Base-by-base conservation (phyloP, 345 rosid species). In the Bruguiera sexangula region DNA sequence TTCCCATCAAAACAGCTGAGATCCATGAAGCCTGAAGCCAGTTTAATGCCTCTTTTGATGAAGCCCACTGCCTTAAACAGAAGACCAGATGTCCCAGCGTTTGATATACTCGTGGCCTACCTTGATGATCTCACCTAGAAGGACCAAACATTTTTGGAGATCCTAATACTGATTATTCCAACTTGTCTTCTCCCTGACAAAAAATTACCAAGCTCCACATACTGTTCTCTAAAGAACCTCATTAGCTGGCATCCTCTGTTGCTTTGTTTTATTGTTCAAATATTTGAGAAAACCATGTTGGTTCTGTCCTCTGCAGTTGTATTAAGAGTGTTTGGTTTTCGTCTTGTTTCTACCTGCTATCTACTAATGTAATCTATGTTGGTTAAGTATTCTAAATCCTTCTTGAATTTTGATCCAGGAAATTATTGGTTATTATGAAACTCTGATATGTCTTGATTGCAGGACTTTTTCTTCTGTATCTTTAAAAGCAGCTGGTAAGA, bases 11-110 rank as follows among this genome's bases (percentile, higher is more conserved):
- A 88, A 94, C 96, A 91, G 98, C 96, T 83, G 90, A 87, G 80
- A 83, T 84, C 80, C 81, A 80, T 78, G 97, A 85, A 83, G 96
- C 98, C 97, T 81, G 98, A 90, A 81, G 98, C 92, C 87, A 75
- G 88, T 82, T 89, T 81, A 82, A 88, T 73, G 87, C 83, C 87
- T 70, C 86, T 80, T 80, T 84, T 83, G 86, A 83, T 85, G 96
- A 88, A 84, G 97, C 94, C 89, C 64, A 63, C 69, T 82, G 93
- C 86, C 92, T 82, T 82, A 87, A 83, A 89, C 74, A 69, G 99
- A 92, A 88, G 99, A 92, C 90, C 88, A 73, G 88, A 86, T 87
- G 93, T 88, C 88, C 96, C 85, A 81, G 86, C 75, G 71, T 77
- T 80, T 85, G 87, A 75, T 86, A 81, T 69, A 73, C 73, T 78